Evolutionary conservation across 768 basidiomycete genomes (phyloP), one percentile per base, ranked within the genome.

Genomic region (Xerocomus spinulosus): DNA sequence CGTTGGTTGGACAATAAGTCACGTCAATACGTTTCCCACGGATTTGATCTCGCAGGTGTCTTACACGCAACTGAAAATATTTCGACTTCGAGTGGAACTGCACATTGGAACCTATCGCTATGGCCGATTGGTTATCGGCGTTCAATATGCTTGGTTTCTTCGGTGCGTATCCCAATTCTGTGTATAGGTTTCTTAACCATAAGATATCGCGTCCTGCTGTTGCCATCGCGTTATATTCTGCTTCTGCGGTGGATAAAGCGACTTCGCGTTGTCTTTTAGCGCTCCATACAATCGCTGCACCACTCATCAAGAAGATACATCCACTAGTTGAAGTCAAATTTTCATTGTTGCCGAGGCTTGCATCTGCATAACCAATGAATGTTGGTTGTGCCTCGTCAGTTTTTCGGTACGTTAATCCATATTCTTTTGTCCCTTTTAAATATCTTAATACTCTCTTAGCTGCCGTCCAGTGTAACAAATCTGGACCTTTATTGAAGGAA

Each of bases 221-320:
- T 1, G 49, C 48, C 29, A 59, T 48, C 0, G 51, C 32, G 2
- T 13, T 46, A 10, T 44, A 59, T 18, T 52, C 49, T 0, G 52
- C 37, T 9, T 58, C 33, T 1, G 43, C 30, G 0, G 52, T 49
- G 0, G 26, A 47, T 0, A 48, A 30, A 0, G 33, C 5, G 0
- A 17, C 2, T 63, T 60, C 43, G 61, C 4, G 5, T 34, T 65
- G 68, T 68, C 71, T 61, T 58, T 66, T 15, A 13, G 61, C 25
- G 37, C 67, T 15, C 51, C 70, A 35, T 52, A 66, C 1, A 43
- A 73, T 9, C 64, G 49, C 29, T 1, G 55, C 43, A 58, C 38
- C 69, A 71, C 48, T 62, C 40, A 37, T 40, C 52, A 20, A 63
- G 67, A 62, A 69, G 0, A 46, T 33, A 28, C 62, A 62, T 0